phyloP scores from a whole-genome alignment of 805 yeast species.

The Saccharomycodes ludwigii region DNA sequence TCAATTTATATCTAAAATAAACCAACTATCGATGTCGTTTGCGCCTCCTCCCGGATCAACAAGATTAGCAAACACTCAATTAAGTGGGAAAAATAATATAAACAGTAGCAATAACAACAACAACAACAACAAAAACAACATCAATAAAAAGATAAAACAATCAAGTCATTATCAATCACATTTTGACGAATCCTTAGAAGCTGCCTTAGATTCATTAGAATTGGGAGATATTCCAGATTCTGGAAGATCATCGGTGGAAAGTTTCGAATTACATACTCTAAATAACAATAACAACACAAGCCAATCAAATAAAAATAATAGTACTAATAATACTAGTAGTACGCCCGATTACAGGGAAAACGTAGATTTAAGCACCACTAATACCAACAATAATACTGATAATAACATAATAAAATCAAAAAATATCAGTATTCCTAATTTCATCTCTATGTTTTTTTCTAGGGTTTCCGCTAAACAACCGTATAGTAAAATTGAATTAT shows the following conservation, averaged over 20 bases:
- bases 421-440: constrained; percentile 2
- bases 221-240: constrained; percentile 24
- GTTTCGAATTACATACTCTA: constrained; percentile 20
- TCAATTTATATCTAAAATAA: no score
- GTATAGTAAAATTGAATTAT: constrained; percentile 11
- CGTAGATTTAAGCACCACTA: constrained; percentile 11
- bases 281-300: constrained; percentile 5
- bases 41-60: constrained; percentile 13
- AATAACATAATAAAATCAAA: constrained; percentile 6
- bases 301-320: constrained; percentile 7
- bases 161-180: constrained; percentile 44
- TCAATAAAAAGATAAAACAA: no score
- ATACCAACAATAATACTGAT: constrained; percentile 3
- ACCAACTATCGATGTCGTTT: constrained; percentile 18
- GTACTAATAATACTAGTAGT: constrained; percentile 1
- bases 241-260: constrained; percentile 10
- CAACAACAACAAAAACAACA: no score
- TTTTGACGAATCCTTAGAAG: constrained; percentile 53
- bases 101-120: constrained; percentile 4
- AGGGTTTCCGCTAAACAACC: neutral
- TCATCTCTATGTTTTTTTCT: constrained; percentile 1
- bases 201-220: constrained; percentile 44
- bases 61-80: neutral
- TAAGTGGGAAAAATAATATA: constrained; percentile 8
- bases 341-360: constrained; percentile 7